These are phyloP conservation scores for Myriosclerotinia curreyana DNA, from an alignment of 2,329 filamentous ascomycete genomes.

Conservation along the genomic window DNA sequence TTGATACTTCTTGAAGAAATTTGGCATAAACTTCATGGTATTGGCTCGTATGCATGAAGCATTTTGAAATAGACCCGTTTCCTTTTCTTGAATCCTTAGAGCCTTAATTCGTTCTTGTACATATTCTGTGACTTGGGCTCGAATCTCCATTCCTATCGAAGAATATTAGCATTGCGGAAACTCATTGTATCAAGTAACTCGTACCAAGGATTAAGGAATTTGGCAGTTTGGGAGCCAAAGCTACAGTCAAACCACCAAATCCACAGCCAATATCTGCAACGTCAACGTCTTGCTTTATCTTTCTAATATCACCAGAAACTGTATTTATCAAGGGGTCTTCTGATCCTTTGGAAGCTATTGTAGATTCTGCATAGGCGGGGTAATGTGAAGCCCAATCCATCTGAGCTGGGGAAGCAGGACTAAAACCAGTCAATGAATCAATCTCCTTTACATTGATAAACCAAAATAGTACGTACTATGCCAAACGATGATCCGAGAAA, in stretches of 20 bases:
- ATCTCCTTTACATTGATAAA: slow-evolving; percentile 16
- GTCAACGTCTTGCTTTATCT: slow-evolving; percentile 69
- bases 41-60: slow-evolving; percentile 86
- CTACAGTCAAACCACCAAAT: slow-evolving; percentile 87
- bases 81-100: slow-evolving; percentile 63
- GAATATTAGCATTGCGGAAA: slow-evolving; percentile 21
- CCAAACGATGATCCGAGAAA: slow-evolving; percentile 88
- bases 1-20: slow-evolving; percentile 83
- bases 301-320: slow-evolving; percentile 23
- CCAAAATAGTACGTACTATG: slow-evolving; percentile 63
- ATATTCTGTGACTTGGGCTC: slow-evolving; percentile 83
- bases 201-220: slow-evolving; percentile 78
- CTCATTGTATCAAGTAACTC: slow-evolving; percentile 33
- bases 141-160: slow-evolving; percentile 78
- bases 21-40: slow-evolving; percentile 99
- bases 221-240: slow-evolving; percentile 76
- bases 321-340: slow-evolving; percentile 21
- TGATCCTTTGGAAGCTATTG: slow-evolving; percentile 36
- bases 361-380: slow-evolving; percentile 61
- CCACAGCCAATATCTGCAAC: slow-evolving; percentile 97
- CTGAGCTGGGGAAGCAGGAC: slow-evolving; percentile 70
- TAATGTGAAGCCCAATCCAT: slow-evolving; percentile 94
- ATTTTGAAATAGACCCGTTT: slow-evolving; percentile 68
- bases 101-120: slow-evolving; percentile 85
- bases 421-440: slow-evolving; percentile 42